Conservation (phyloP, 2,329 filamentous ascomycete species). For the Xylariaceae sp. region DNA sequence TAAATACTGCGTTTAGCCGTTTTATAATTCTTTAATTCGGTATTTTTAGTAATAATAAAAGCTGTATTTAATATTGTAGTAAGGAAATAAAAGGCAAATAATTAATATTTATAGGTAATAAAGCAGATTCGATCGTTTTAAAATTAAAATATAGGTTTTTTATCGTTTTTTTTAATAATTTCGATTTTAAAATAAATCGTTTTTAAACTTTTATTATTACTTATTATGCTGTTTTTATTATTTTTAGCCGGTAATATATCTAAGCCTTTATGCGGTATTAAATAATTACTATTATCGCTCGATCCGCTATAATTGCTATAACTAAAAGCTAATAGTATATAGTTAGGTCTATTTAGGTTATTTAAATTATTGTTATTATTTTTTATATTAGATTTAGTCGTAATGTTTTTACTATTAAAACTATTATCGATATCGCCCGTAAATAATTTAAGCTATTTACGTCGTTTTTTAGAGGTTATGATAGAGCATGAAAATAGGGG, state of each 20-base stretch:
- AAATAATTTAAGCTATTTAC: no score
- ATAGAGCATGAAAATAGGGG: no score
- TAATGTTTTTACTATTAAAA: no score
- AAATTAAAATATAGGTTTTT: slow-evolving; percentile 1
- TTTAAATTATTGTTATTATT: not conserved
- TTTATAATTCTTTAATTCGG: not conserved
- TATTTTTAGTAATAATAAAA: not conserved
- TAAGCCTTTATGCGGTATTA: not conserved
- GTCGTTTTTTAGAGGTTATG: no score
- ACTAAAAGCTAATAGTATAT: not conserved
- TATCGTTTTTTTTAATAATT: slow-evolving; percentile 1
- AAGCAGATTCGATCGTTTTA: not conserved
- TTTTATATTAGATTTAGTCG: no score
- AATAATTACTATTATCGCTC: not conserved
- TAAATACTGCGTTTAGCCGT: not conserved
- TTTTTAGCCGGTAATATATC: no score
- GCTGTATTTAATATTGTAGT: not conserved
- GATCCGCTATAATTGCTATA: not conserved
- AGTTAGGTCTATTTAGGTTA: not conserved
- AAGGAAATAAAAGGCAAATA: not conserved
- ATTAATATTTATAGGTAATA: not conserved
- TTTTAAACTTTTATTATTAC: not conserved
- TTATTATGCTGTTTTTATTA: no score
- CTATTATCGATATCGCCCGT: no score
- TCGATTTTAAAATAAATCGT: slow-evolving; percentile 4